Evolutionary conservation across 495 filamentous ascomycete genomes (phyloP), one percentile per base, ranked within the genome.

Genomic region (Tuber umbilicatum): DNA sequence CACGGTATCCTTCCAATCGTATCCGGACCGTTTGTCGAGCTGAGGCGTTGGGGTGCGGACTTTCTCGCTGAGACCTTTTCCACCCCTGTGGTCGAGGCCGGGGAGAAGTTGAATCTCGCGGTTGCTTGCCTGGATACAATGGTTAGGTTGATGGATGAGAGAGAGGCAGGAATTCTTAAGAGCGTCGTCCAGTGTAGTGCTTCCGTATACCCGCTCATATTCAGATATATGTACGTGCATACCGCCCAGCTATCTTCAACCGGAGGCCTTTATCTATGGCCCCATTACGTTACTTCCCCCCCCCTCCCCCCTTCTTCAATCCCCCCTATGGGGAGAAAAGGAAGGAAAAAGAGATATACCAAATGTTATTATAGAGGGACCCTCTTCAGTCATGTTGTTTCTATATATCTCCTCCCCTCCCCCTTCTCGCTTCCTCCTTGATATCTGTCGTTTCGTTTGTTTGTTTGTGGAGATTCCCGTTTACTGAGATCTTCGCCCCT

Each of bases 31-130:
- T 85, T 87, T 71, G 83, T 97, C 31, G 92, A 97, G 83, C 84
- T 97, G 78, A 91, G 93, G 83, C 87, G 94, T 90, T 99, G 96
- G 96, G 96, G 94, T 37, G 89, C 94, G 37, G 93, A 97, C 39
- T 99, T 99, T 83, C 86, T 99, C 50, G 94, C 96, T 55, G 95
- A 99, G 86, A 92, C 94, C 5, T 97, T 99, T 84, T 90, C 96
- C 31, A 94, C 91, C 68, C 95, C 95, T 21, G 88, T 89, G 45
- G 86, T 98, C 78, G 83, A 88, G 73, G 84, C 85, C 45, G 85
- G 88, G 70, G 90, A 91, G 83, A 98, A 97, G 86, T 91, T 90
- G 84, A 88, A 89, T 75, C 82, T 97, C 75, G 88, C 89, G 70
- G 84, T 93, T 73, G 84, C 85, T 40, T 91, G 94, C 73, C 82